These are phyloP conservation scores for Priceomyces carsonii DNA, from an alignment of 805 yeast species.

Conservation along the genomic window DNA sequence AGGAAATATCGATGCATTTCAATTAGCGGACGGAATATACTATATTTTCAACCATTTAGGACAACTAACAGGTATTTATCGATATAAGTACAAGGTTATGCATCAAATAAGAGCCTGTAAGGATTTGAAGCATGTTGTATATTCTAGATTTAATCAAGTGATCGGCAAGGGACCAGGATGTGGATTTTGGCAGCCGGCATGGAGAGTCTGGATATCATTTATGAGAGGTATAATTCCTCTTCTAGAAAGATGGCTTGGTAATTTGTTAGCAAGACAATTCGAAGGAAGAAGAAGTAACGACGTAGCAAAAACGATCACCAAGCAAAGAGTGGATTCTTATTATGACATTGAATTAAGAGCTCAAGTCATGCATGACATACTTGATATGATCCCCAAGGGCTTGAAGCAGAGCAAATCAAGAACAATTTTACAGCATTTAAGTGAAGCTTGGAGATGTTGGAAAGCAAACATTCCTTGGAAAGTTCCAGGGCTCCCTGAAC, in stretches of 20 bases:
- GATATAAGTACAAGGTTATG: slow-evolving; percentile 97
- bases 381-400: slow-evolving; percentile 97
- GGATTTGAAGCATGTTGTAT: slow-evolving; percentile 90
- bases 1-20: slow-evolving; percentile 90
- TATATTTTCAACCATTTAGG: slow-evolving; percentile 92
- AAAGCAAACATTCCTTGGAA: slow-evolving; percentile 98
- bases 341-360: slow-evolving; percentile 92
- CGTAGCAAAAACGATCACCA: slow-evolving; percentile 89
- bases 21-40: slow-evolving; percentile 91
- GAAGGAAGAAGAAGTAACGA: slow-evolving; percentile 94
- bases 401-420: slow-evolving; percentile 83
- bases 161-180: slow-evolving; percentile 98
- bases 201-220: slow-evolving; percentile 95
- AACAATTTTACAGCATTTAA: slow-evolving; percentile 85
- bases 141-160: slow-evolving; percentile 76
- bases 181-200: slow-evolving; percentile 99
- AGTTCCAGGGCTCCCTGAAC: slow-evolving; percentile 94
- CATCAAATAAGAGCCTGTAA: slow-evolving; percentile 96
- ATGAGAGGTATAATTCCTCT: slow-evolving; percentile 90
- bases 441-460: slow-evolving; percentile 99
- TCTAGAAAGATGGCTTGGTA: slow-evolving; percentile 93
- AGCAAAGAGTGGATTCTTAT: slow-evolving; percentile 93
- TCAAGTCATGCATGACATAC: slow-evolving; percentile 90
- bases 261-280: slow-evolving; percentile 86
- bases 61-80: slow-evolving; percentile 91